Evolutionary conservation across 2,329 filamentous ascomycete genomes (phyloP), one percentile per base, ranked within the genome.

Genomic region (Plectosphaerella plurivora): DNA sequence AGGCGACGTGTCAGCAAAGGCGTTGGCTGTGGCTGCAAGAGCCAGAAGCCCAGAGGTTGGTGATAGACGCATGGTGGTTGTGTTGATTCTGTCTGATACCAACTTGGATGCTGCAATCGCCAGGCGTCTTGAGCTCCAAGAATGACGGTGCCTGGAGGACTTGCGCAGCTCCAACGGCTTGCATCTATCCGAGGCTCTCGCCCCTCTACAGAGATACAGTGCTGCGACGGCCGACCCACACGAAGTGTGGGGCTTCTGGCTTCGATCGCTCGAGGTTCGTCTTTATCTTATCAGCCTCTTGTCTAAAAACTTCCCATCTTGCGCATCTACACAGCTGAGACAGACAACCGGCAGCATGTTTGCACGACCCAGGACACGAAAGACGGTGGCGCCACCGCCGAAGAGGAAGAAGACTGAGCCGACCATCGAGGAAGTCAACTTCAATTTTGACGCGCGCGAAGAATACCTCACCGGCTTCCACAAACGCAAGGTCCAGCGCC

Each of bases 391-490:
- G 15, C 79, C 82, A 1, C 77, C 77, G 12, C 74, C 73, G n/a
- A 91, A 88, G 71, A 87, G 84, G 63, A 78, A 88, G 58, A 89
- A 88, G 68, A 68, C 70, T 56, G 65, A 77, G 14, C 74, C 76
- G 45, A 72, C 76, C 39, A 76, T 89, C 55, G 89, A 92, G 64
- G 90, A 96, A 67, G 87, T 99, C 68, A 83, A 76, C 50, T 99
- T 97, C 73, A 91, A 99, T 73, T 73, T 80, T 55, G 78, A 79
- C 55, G 89, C 89, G 45, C 86, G 94, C 58, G 76, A 88, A 58
- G 91, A 97, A 64, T 99, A 89, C 66, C 78, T 99, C 53, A 97
- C 91, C 0, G 94, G 94, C 3, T 99, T 99, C 72, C 92, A 93
- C 76, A 99, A 97, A 78, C 87, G 94, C 69, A 97, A 97, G 70